phyloP scores from a whole-genome alignment of 2,329 filamentous ascomycete genomes.

The Aulographum hederae region DNA sequence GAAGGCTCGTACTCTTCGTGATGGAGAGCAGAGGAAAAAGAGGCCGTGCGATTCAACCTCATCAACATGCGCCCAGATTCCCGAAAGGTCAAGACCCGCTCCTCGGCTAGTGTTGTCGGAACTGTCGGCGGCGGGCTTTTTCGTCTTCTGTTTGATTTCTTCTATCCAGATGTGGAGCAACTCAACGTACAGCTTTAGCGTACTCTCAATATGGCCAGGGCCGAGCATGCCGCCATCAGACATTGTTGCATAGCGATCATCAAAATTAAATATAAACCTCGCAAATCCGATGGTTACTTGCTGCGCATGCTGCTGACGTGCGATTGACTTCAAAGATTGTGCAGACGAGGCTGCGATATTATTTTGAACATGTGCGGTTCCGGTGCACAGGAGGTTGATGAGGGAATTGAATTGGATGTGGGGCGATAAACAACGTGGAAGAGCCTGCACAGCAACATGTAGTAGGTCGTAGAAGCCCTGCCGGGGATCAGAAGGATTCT shows the following conservation, averaged over 20 bases:
- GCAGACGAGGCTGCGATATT: constrained; percentile 88
- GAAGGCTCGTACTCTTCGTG: constrained; percentile 70
- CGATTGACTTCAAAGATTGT: constrained; percentile 86
- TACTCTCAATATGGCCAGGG: constrained; percentile 85
- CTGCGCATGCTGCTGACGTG: constrained; percentile 79
- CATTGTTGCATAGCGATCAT: constrained; percentile 93
- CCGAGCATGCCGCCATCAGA: constrained; percentile 95
- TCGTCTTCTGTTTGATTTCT: constrained; percentile 75
- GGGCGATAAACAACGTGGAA: constrained; percentile 81
- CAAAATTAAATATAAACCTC: constrained; percentile 96
- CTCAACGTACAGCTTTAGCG: constrained; percentile 80
- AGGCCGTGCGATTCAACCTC: constrained; percentile 92
- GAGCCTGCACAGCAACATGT: constrained; percentile 84
- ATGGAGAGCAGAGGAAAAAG: constrained; percentile 95
- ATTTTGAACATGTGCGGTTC: constrained; percentile 83
- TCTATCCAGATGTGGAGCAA: constrained; percentile 94
- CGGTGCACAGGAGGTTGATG: constrained; percentile 88
- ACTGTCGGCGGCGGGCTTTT: constrained; percentile 47
- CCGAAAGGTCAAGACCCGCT: constrained; percentile 67
- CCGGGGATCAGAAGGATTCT: constrained; percentile 59
- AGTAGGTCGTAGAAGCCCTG: constrained; percentile 91
- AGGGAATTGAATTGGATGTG: constrained; percentile 86
- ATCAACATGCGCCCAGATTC: constrained; percentile 83
- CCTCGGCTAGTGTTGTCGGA: constrained; percentile 46
- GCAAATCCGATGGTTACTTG: constrained; percentile 94